Evolutionary conservation across 208 protist species (phyloP).

Genomic region (Leishmania lainsoni): DNA sequence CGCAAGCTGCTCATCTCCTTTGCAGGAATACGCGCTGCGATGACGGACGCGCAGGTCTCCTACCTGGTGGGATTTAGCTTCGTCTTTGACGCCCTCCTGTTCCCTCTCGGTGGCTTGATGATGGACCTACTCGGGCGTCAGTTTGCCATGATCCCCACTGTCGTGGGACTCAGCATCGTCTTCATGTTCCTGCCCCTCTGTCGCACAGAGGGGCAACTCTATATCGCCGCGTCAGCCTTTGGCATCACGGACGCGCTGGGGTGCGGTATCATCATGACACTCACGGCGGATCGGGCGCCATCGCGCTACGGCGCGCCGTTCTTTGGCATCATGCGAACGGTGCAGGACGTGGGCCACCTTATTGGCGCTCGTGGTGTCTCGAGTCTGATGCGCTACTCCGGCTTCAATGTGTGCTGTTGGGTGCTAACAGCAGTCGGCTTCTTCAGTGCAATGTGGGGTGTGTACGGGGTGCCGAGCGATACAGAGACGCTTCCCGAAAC

Average conservation of each 20-base stretch:
- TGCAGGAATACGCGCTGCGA: slow-evolving; percentile 55
- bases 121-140: slow-evolving; percentile 69
- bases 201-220: slow-evolving; percentile 43
- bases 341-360: slow-evolving; percentile 82
- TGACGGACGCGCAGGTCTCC: slow-evolving; percentile 70
- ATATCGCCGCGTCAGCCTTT: slow-evolving; percentile 52
- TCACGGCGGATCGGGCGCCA: slow-evolving; percentile 72
- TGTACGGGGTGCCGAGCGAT: slow-evolving; percentile 47
- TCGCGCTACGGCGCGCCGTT: slow-evolving; percentile 58
- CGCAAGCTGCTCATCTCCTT: slow-evolving; percentile 85
- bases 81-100: slow-evolving; percentile 73
- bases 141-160: slow-evolving; percentile 61
- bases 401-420: slow-evolving; percentile 49
- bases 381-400: slow-evolving; percentile 35
- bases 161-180: slow-evolving; percentile 47
- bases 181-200: slow-evolving; percentile 64
- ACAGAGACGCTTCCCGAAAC: slow-evolving; percentile 24
- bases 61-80: slow-evolving; percentile 77
- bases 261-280: slow-evolving; percentile 84
- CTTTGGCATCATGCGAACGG: slow-evolving; percentile 85
- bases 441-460: slow-evolving; percentile 52
- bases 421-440: slow-evolving; percentile 50
- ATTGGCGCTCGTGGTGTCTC: slow-evolving; percentile 48
- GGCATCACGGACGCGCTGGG: slow-evolving; percentile 75
- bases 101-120: slow-evolving; percentile 78